Conservation (phyloP, 345 rosid genomes). For the Angophora floribunda region DNA sequence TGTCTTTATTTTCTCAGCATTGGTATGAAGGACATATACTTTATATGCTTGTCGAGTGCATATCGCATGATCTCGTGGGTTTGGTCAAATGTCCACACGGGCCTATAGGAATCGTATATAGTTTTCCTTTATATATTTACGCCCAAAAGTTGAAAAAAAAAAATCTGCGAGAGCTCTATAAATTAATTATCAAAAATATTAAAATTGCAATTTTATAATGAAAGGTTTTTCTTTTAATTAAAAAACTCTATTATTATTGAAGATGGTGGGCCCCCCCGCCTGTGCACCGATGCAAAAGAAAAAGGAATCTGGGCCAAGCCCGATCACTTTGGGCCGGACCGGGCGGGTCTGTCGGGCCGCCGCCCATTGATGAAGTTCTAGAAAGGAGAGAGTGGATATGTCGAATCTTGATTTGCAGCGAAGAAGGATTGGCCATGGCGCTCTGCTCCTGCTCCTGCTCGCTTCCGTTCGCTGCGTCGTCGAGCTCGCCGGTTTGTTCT, state of each 20-base stretch:
- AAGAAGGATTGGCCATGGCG: background rate
- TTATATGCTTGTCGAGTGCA: background rate
- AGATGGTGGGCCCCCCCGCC: background rate
- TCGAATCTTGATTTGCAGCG: background rate
- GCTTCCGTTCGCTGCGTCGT: background rate
- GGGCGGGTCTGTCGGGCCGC: background rate
- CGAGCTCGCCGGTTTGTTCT: background rate
- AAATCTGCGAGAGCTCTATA: background rate
- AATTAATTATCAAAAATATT: background rate
- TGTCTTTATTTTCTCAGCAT: background rate
- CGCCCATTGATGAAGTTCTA: background rate
- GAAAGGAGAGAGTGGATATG: background rate
- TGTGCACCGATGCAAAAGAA: too few relatives aligned
- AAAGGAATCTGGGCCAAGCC: background rate
- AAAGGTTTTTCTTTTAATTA: background rate
- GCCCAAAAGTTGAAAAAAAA: background rate
- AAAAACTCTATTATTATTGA: background rate
- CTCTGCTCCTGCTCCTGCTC: background rate
- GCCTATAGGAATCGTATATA: background rate
- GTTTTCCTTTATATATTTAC: background rate
- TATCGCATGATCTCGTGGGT: rapidly evolving
- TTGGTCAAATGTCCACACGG: background rate
- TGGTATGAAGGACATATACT: too few relatives aligned
- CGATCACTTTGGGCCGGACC: background rate
- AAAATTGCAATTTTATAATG: background rate